Evolutionary conservation across 345 rosid species (phyloP), one percentile per base, ranked within the genome.

Genomic region (Rubroshorea leprosula): DNA sequence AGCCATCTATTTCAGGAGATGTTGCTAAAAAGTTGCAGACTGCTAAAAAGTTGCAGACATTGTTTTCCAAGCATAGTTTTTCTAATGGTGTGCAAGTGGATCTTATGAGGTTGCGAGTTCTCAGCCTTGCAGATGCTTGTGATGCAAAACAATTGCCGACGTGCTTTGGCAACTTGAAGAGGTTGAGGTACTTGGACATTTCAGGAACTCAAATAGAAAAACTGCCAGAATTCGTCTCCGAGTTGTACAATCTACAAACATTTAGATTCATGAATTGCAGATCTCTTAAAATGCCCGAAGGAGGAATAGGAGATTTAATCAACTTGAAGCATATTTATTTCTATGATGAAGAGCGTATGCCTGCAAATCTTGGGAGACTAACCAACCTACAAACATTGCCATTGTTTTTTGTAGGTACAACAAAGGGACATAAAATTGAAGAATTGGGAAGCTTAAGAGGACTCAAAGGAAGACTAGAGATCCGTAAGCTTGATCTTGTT

Each of bases 111-210:
- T 35, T 35, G 11, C 41, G 41, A 35, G 41, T 50, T 54, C 57
- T 70, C 5, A 21, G 15, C 5, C 12, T 60, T 31, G 0, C 10
- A 0, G 8, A 4, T 9, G 8, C 53, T n/a, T n/a, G n/a, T n/a
- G n/a, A n/a, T n/a, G n/a, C n/a, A n/a, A n/a, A n/a, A n/a, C n/a
- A n/a, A n/a, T n/a, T n/a, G n/a, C n/a, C n/a, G n/a, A n/a, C n/a
- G n/a, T n/a, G n/a, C n/a, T n/a, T n/a, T n/a, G n/a, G 58, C 3
- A 23, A 31, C 22, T 12, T 58, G 39, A 62, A 49, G 50, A 65
- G 55, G 24, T 63, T 72, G 54, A 61, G 68, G 22, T 71, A 57
- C 49, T 44, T 71, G 46, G 57, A 66, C 21, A 27, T 66, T 16
- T 62, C 76, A 3, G 2, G 10, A 3, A 57, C 65, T 41, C 0